Base-by-base conservation (phyloP, 2,329 filamentous ascomycete species). In the Plectosphaerella cucumerina region DNA sequence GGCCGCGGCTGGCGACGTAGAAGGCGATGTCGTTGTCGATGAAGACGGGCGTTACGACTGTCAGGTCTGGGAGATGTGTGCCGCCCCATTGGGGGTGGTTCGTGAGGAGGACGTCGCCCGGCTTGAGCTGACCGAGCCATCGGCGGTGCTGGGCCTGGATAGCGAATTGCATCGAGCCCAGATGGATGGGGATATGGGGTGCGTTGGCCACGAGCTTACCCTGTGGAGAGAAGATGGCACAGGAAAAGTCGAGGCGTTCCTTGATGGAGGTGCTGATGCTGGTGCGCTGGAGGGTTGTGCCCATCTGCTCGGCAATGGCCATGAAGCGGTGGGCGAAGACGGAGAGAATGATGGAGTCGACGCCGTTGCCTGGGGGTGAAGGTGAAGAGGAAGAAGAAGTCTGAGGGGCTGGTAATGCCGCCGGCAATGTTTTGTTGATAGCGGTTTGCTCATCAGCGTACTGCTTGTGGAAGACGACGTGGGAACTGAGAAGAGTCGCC, bases 291-390 rank as follows among this genome's bases (percentile, higher is more conserved):
- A 93, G 68, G 4, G 86, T 85, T 48, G 85, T 77, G 0, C 89
- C 88, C 87, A 92, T 92, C 61, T 92, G 88, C 65, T 92, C 89
- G 0, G 89, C 89, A 55, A 92, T 89, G 3, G 85, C 84, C 88
- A 92, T 92, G 69, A 93, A 93, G 3, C 88, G 77, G 64, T 92
- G 87, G 0, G 84, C 86, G 60, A 93, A 92, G 52, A 92, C 86
- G 57, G 82, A 87, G 1, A 93, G 75, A 65, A 88, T 78, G 58
- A 92, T 87, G 10, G 86, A 87, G 60, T 89, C 84, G n/a, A n/a
- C n/a, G n/a, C n/a, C n/a, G n/a, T n/a, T n/a, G n/a, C n/a, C n/a
- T n/a, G n/a, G n/a, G n/a, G n/a, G n/a, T n/a, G n/a, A n/a, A n/a
- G 9, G 44, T 44, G 3, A 39, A 44, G 26, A 22, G 14, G 31